Conservation (phyloP, 2,329 filamentous ascomycete genomes). For the Fonsecaea nubica region DNA sequence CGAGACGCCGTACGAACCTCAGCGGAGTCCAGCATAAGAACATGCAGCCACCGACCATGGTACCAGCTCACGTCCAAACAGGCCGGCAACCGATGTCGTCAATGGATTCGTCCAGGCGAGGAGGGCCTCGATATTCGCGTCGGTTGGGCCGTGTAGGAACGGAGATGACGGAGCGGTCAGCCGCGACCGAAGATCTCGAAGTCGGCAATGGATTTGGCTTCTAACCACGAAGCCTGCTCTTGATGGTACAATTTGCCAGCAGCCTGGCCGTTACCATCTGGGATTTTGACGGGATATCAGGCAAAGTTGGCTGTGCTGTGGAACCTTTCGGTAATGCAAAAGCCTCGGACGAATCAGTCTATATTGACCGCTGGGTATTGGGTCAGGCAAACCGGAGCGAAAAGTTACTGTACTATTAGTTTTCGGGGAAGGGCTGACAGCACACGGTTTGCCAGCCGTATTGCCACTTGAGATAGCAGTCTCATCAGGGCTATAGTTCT, state of each 20-base stretch:
- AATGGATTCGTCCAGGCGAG: conserved; percentile 21
- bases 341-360: too few species aligned
- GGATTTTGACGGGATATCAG: too few species aligned
- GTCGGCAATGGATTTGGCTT: conserved; percentile 7
- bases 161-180: conserved; percentile 15
- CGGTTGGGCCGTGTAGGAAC: background rate
- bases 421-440: too few species aligned
- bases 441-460: too few species aligned
- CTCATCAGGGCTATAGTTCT: too few species aligned
- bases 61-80: background rate
- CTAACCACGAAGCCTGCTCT: background rate
- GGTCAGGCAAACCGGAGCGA: too few species aligned
- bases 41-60: conserved; percentile 6
- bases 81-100: conserved; percentile 17
- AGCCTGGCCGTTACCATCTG: background rate
- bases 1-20: background rate
- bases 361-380: too few species aligned
- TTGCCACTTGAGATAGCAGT: too few species aligned
- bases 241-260: background rate
- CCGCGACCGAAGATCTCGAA: conserved; percentile 25
- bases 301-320: too few species aligned
- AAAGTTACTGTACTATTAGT: too few species aligned
- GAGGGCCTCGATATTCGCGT: conserved; percentile 11
- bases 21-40: background rate
- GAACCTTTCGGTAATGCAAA: too few species aligned